A percentile compares a stretch with the other conserved stretches of the same genome.
These are phyloP conservation scores for Aureobasidium lini DNA, from an alignment of 2,329 filamentous ascomycete genomes.

Conservation along the genomic window DNA sequence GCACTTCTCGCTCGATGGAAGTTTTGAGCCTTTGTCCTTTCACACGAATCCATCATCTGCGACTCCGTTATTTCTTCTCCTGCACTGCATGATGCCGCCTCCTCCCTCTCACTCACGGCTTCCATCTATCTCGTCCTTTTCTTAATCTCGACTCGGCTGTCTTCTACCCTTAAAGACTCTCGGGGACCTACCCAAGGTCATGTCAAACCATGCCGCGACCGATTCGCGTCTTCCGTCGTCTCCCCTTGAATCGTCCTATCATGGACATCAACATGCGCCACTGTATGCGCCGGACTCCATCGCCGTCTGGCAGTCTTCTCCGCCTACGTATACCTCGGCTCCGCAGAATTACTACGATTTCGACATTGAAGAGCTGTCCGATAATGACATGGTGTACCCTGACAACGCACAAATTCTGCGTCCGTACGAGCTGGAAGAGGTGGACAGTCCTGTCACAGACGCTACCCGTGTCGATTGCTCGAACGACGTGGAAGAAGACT, in stretches of 20 bases:
- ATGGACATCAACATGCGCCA: neutral
- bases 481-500: neutral
- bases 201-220: neutral
- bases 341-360: constrained; percentile 24
- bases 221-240: neutral
- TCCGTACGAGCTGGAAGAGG: constrained; percentile 39
- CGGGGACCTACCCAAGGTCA: neutral
- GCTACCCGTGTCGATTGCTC: neutral
- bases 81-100: constrained; percentile 7
- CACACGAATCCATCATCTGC: neutral
- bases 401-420: constrained; percentile 37
- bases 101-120: neutral
- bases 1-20: neutral
- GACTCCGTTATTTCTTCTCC: neutral
- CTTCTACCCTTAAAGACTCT: neutral
- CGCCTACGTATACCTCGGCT: neutral
- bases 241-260: neutral
- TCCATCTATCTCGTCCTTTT: neutral
- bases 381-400: constrained; percentile 31
- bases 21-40: neutral
- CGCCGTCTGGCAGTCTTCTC: constrained; percentile 6
- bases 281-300: neutral
- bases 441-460: constrained; percentile 18
- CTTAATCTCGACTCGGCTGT: neutral
- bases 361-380: constrained; percentile 36